A percentile compares a stretch with the other conserved stretches of the same genome.
phyloP scores from a whole-genome alignment of 768 basidiomycete genomes.

The Candolleomyces eurysporus region DNA sequence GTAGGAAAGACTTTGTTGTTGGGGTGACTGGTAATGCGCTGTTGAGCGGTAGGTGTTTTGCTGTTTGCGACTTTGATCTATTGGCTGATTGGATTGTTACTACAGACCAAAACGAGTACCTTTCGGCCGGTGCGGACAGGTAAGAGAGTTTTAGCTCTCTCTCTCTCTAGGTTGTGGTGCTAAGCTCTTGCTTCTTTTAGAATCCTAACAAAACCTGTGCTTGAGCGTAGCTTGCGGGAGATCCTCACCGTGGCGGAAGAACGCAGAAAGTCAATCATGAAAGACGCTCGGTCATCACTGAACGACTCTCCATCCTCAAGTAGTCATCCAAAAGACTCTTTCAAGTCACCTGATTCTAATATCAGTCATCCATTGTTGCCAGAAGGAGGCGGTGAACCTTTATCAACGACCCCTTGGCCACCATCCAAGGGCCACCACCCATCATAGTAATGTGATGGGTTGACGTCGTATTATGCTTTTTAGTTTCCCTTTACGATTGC shows the following conservation, averaged over 20 bases:
- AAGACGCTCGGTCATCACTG: background rate
- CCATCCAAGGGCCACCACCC: too few species aligned
- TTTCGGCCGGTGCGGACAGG: slow-evolving; percentile 75
- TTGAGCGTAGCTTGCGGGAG: slow-evolving; percentile 52
- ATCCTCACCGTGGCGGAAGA: slow-evolving; percentile 45
- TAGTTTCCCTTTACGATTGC: too few species aligned
- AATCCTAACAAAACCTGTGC: slow-evolving; percentile 78
- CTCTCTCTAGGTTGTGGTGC: background rate
- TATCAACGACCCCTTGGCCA: too few species aligned
- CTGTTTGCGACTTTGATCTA: slow-evolving; percentile 4
- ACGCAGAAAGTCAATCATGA: slow-evolving; percentile 35
- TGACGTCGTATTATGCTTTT: too few species aligned
- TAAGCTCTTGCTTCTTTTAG: slow-evolving; percentile 31
- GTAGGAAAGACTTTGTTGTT: slow-evolving; percentile 75
- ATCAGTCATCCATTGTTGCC: background rate
- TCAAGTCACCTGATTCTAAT: background rate
- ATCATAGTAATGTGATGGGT: too few species aligned
- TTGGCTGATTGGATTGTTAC: slow-evolving; percentile 13
- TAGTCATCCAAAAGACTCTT: background rate
- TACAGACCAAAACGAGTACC: slow-evolving; percentile 73
- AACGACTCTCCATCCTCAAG: background rate
- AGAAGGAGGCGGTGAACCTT: too few species aligned
- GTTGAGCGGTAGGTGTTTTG: slow-evolving; percentile 33
- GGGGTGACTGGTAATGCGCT: slow-evolving; percentile 73
- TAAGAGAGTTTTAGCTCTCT: slow-evolving; percentile 30